Evolutionary conservation across 495 filamentous ascomycete species (phyloP).

Genomic region (Penicilliopsis zonata): DNA sequence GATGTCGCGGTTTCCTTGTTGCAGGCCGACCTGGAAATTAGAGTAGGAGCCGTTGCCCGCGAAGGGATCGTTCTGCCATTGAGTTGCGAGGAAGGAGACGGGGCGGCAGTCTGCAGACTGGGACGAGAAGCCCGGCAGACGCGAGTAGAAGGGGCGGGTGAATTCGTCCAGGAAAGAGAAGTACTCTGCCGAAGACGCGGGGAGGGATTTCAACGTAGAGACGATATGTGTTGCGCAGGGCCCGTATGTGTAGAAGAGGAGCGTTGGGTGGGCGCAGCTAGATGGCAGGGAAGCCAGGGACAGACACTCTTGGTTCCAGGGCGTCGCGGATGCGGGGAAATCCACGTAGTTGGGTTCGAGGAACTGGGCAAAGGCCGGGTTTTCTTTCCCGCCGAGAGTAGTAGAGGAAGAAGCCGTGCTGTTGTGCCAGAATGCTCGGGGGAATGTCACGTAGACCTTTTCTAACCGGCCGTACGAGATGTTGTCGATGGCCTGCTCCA

Average conservation of each 20-base stretch:
- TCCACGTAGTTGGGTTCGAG: slow-evolving; percentile 49
- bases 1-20: slow-evolving; percentile 58
- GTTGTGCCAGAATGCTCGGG: slow-evolving; percentile 51
- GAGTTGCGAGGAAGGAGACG: slow-evolving; percentile 49
- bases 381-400: slow-evolving; percentile 2
- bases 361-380: slow-evolving; percentile 25
- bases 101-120: slow-evolving; percentile 48
- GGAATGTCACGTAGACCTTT: slow-evolving; percentile 86
- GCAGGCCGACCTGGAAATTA: slow-evolving; percentile 74
- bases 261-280: slow-evolving; percentile 59
- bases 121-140: slow-evolving; percentile 51
- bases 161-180: slow-evolving; percentile 22
- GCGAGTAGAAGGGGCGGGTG: slow-evolving; percentile 57
- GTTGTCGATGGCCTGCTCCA: slow-evolving; percentile 58
- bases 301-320: slow-evolving; percentile 71
- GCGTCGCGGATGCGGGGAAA: slow-evolving; percentile 51
- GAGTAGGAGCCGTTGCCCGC: slow-evolving; percentile 85
- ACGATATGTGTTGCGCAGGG: slow-evolving; percentile 41
- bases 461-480: slow-evolving; percentile 85
- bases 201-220: slow-evolving; percentile 17
- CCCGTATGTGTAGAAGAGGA: slow-evolving; percentile 89
- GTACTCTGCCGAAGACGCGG: slow-evolving; percentile 16
- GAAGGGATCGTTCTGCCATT: slow-evolving; percentile 71
- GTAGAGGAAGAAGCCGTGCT: neutral
- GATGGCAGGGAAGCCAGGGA: slow-evolving; percentile 59